A percentile compares a stretch with the other conserved stretches of the same genome.
phyloP scores from a whole-genome alignment of 148 eudicot species.

The Vaccinium macrocarpon region DNA sequence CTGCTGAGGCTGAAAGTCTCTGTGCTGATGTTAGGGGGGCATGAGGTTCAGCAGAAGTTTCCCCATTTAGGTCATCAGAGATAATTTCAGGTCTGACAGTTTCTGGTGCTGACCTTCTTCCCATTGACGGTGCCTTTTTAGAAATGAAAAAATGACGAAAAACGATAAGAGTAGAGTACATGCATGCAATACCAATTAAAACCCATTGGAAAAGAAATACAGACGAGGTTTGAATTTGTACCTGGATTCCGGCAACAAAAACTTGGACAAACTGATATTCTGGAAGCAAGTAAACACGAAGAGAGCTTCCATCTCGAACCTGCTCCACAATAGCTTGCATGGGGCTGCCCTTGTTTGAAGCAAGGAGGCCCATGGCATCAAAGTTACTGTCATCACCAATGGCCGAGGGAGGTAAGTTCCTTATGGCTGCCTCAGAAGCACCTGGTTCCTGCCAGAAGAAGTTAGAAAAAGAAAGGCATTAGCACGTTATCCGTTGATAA shows the following conservation, averaged over 20 bases:
- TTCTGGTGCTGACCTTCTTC: constrained; percentile 62
- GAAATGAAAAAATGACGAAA: constrained; percentile 8
- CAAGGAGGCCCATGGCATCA: constrained; percentile 52
- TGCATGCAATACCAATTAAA: not conserved
- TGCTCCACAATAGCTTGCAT: constrained; percentile 87
- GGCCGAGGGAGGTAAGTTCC: constrained; percentile 90
- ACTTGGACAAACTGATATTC: constrained; percentile 85
- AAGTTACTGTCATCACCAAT: constrained; percentile 68
- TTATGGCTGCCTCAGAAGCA: constrained; percentile 80
- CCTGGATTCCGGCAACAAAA: constrained; percentile 89
- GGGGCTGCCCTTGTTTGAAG: constrained; percentile 64
- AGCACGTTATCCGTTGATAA: not conserved
- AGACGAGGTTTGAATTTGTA: constrained; percentile 18
- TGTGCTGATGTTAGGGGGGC: constrained; percentile 77
- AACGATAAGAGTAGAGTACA: constrained; percentile 6
- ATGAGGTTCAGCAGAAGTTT: constrained; percentile 50
- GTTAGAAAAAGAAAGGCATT: not conserved
- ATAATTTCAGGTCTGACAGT: constrained; percentile 36
- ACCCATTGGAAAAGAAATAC: not conserved
- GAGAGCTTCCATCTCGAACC: constrained; percentile 91
- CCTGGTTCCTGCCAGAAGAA: constrained; percentile 56
- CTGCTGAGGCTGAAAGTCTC: constrained; percentile 66
- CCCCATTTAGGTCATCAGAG: constrained; percentile 58
- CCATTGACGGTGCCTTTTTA: constrained; percentile 80
- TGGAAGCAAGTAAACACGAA: constrained; percentile 84